Percentiles rank a stretch among this genome's conserved stretches.
Conservation (phyloP, 2,329 filamentous ascomycete species). For the Esteya vermicola region DNA sequence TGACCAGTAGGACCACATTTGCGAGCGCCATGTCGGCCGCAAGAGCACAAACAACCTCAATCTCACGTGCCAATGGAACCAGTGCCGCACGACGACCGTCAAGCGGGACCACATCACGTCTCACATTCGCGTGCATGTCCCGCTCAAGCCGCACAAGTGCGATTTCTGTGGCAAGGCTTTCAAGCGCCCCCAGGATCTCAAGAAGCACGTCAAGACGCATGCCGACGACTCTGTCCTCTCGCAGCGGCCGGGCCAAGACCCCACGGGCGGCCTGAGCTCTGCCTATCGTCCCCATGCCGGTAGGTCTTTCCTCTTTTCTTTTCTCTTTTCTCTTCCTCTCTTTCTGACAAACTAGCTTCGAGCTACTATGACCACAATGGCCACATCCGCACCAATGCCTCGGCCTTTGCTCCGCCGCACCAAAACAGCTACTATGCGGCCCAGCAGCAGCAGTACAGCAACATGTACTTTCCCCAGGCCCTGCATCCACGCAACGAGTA, state of each 20-base stretch:
- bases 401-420: constrained; percentile 39
- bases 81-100: constrained; percentile 89
- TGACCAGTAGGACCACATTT: constrained; percentile 71
- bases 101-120: constrained; percentile 99
- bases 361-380: constrained; percentile 52
- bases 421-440: constrained; percentile 45
- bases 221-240: constrained; percentile 79
- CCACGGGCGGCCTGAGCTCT: constrained; percentile 30
- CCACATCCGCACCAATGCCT: constrained; percentile 43
- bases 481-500: constrained; percentile 45
- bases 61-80: constrained; percentile 93
- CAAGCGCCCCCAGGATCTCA: constrained; percentile 95
- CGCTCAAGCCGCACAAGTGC: constrained; percentile 96
- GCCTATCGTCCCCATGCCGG: constrained; percentile 36
- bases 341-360: constrained; percentile 28
- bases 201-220: constrained; percentile 99
- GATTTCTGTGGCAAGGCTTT: constrained; percentile 98
- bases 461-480: constrained; percentile 55
- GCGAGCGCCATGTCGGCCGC: constrained; percentile 93
- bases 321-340: constrained; percentile 2
- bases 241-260: constrained; percentile 33
- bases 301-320: constrained; percentile 28
- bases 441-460: constrained; percentile 40
- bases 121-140: constrained; percentile 97
- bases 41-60: constrained; percentile 99